Base-by-base conservation (phyloP, 2,329 filamentous ascomycete genomes). In the Alternaria sp. region DNA sequence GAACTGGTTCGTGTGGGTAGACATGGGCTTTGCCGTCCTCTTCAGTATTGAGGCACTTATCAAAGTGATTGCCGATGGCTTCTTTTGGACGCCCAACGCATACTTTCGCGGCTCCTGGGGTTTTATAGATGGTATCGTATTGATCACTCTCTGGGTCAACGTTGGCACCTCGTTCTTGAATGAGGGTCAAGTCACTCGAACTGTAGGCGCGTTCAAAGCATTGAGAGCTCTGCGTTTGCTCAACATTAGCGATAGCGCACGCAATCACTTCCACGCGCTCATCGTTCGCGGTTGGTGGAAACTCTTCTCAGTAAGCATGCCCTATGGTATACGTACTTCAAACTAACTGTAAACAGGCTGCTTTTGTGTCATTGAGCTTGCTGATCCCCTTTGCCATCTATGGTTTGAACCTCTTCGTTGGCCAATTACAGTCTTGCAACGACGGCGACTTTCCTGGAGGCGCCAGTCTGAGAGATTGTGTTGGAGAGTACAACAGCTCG, bases 21-120 rank as follows among this genome's bases (percentile, higher is more conserved):
- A 99, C 77, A 85, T 96, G 79, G 90, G 92, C 7, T 99, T 99
- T 76, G 93, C 94, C 2, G 79, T 91, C 2, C 80, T 99, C 14
- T 99, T 99, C 80, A 91, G 91, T 0, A 75, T 92, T 7, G 95
- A 99, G 79, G 93, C 94, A 0, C 73, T 89, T 6, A 94, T 99
- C 81, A 99, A 99, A 78, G 89, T 97, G 57, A 89, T 99, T 70
- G 95, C 95, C 0, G 95, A 99, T 80, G 95, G 95, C 8, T 91
- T 97, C 71, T 91, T 97, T 77, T 98, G 92, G 88, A 97, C 95
- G 0, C 95, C 95, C 0, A 97, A 99, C 79, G 96, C 96, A 3
- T 99, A 97, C 76, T 93, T 97, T 77, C 90, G 95, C 71, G 94
- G 94, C 74, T 94, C 94, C 0, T 99, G 95, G 95, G 96, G 95